phyloP scores from a whole-genome alignment of 352 stramenopile genomes.

The Pythium dissimile region DNA sequence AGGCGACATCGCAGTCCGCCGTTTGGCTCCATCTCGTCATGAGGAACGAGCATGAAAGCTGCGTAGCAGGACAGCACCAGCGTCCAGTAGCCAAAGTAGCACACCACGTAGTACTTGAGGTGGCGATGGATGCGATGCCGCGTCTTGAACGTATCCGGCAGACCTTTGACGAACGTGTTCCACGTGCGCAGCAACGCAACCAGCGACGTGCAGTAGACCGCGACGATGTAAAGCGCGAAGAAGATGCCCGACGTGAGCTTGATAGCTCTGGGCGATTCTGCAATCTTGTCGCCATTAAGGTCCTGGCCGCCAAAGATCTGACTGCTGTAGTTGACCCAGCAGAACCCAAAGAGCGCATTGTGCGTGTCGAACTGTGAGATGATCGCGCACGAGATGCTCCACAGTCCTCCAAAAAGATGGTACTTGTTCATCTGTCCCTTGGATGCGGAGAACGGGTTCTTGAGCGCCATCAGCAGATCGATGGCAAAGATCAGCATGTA shows the following conservation, averaged over 20 bases:
- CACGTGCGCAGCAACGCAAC: conserved; percentile 72
- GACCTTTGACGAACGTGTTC: conserved; percentile 76
- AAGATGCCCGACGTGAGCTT: conserved; percentile 64
- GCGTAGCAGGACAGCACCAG: conserved; percentile 67
- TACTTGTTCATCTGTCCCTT: conserved; percentile 82
- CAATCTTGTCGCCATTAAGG: conserved; percentile 26
- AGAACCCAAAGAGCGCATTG: conserved; percentile 80
- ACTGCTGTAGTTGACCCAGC: conserved; percentile 64
- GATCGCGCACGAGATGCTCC: conserved; percentile 63
- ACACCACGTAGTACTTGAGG: conserved; percentile 87
- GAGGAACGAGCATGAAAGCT: conserved; percentile 59
- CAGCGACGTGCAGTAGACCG: conserved; percentile 77
- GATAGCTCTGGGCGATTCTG: neutral
- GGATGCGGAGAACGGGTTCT: conserved; percentile 83
- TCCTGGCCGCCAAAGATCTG: conserved; percentile 27
- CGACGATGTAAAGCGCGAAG: conserved; percentile 79
- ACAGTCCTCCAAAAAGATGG: conserved; percentile 65
- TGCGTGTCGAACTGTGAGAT: conserved; percentile 74
- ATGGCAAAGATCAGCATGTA: conserved; percentile 90
- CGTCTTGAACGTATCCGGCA: conserved; percentile 72
- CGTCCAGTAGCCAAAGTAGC: conserved; percentile 85
- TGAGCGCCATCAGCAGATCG: conserved; percentile 74
- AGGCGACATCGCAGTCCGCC: conserved; percentile 52
- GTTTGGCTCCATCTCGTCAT: conserved; percentile 10
- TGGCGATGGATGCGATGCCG: conserved; percentile 74